Evolutionary conservation across 805 yeast genomes (phyloP), one percentile per base, ranked within the genome.

Genomic region (Wickerhamomyces rabaulensis): DNA sequence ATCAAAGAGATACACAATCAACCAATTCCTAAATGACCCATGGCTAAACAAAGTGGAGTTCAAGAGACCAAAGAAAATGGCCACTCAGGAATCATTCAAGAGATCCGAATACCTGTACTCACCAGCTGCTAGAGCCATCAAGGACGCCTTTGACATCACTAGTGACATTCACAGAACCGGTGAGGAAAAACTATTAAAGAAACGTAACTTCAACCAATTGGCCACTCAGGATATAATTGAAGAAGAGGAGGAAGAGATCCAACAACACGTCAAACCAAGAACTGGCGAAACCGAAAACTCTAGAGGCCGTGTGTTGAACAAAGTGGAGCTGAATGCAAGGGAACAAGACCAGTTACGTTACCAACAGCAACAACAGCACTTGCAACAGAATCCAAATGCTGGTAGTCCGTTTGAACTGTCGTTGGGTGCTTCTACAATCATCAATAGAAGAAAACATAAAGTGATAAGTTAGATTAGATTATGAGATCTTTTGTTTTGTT

Each of bases 81-180:
- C 39, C 1, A 44, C 45, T 40, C 48, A 40, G 7, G 59, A 61
- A 38, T 33, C 42, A 12, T 58, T 55, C 47, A 55, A 54, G 45
- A 49, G 58, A 52, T 26, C 61, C 26, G 50, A 59, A 49, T 51
- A 63, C 46, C 44, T 54, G 55, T 80, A 78, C 57, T 78, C 84
- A 3, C 90, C 90, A 5, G 89, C 87, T 3, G 89, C 90, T 1
- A 84, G 82, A 42, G 88, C 89, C 0, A 74, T 88, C 65, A 80
- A 87, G 53, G 96, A 88, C 57, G 95, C 91, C 12, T 88, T 88
- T 63, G 95, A 88, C 57, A 80, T 88, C 9, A 82, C 90, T 25
- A 84, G 88, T 43, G 95, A 95, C 6, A 89, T 88, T 16, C 92
- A 87, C 60, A 80, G 96, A 57, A 54, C 54, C 22, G 65, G 63